Evolutionary conservation across 208 protist genomes (phyloP), one percentile per base, ranked within the genome.

Genomic region (Trypanosoma congolense): DNA sequence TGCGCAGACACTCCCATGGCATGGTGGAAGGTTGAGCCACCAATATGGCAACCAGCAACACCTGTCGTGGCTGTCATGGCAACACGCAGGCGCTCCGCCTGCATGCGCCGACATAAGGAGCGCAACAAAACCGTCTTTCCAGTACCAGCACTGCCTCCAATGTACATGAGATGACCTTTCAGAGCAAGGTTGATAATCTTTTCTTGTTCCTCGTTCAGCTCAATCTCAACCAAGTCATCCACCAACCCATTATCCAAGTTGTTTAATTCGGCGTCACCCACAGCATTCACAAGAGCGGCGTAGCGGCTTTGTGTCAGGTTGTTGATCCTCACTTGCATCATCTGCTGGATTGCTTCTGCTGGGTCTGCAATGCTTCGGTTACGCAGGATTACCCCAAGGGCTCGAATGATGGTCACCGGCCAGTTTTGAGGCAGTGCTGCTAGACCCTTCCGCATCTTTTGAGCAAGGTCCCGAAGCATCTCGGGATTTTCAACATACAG

Each of bases 11-110:
- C 82, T 16, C 84, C 88, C n/a, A 92, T 59, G 12, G 77, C 75
- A 58, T 95, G 88, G 69, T 96, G 90, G 59, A 96, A 93, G 45
- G 90, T 96, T 44, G 75, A 92, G 40, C 90, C 90, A 38, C 82
- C 80, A 66, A 96, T 86, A 65, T 96, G 85, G 65, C 81, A 93
- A 19, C 86, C 90, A 3, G 90, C 90, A 19, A 96, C 84, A 9
- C 90, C 90, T 9, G 86, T 93, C 3, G 90, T 90, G 55, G 90
- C 90, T 19, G 86, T 93, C 81, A 90, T 90, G 21, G 90, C 90
- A 14, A 96, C 89, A 22, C 78, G 77, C 29, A 92, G 66, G 18
- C 78, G 82, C 41, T 87, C 76, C 1, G 77, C 74, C 58, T 90
- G 80, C 61, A 95, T 65, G 0, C 81, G 73, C 22, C 74, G 74